Conservation (phyloP, 2,329 filamentous ascomycete species). For the Calonectria pseudoreteaudii region DNA sequence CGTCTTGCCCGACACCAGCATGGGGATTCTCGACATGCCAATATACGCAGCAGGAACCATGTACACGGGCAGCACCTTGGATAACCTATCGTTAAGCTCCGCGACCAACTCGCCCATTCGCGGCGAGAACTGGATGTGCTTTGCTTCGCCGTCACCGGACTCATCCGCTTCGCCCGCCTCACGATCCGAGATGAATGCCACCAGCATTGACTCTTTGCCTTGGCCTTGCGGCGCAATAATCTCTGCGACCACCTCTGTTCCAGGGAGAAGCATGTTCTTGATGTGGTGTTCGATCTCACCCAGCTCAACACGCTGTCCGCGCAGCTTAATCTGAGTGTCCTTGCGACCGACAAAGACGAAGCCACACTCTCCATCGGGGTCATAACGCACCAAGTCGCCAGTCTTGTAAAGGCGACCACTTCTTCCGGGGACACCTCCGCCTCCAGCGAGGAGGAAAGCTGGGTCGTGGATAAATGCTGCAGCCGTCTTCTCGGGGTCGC, state of each 20-base stretch:
- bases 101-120: conserved; percentile 34
- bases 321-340: conserved; percentile 76
- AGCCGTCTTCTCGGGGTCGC: conserved; percentile 67
- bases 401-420: conserved; percentile 67
- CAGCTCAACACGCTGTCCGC: conserved; percentile 71
- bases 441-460: conserved; percentile 60
- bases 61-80: background rate
- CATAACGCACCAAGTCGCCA: conserved; percentile 68
- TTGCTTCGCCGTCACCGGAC: conserved; percentile 23
- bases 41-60: background rate
- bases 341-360: conserved; percentile 72
- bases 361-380: conserved; percentile 63
- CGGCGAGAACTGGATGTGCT: background rate
- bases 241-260: background rate
- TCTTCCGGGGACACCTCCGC: conserved; percentile 50
- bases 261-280: conserved; percentile 16
- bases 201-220: background rate
- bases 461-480: conserved; percentile 69
- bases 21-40: background rate
- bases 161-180: background rate
- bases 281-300: background rate
- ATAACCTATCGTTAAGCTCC: background rate
- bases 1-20: background rate
- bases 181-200: background rate
- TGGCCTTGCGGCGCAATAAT: conserved; percentile 22